Evolutionary conservation across 1,284 basidiomycete genomes (phyloP).

Genomic region (Apiotrichum gamsii): DNA sequence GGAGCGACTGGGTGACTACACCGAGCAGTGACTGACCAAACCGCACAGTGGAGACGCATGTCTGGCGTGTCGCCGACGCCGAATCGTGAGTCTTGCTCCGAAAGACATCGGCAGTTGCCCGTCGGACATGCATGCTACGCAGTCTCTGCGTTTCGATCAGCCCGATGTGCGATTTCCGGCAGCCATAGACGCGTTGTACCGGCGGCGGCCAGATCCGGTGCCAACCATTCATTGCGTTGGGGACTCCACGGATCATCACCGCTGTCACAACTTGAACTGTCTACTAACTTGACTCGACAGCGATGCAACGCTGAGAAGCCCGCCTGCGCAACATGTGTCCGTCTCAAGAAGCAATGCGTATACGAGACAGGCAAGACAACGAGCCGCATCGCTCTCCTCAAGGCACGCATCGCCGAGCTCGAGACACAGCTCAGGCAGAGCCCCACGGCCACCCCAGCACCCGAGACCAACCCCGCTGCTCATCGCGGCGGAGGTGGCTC

Average conservation of each 20-base stretch:
- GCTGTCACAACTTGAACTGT: no score
- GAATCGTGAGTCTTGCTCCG: constrained; percentile 19
- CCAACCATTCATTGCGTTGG: background rate
- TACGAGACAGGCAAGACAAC: constrained; percentile 26
- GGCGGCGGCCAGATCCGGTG: background rate
- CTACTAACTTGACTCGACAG: constrained; percentile 7
- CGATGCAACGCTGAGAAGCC: constrained; percentile 29
- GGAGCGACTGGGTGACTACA: no score
- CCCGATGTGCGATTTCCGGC: no score
- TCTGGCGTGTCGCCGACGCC: constrained; percentile 25
- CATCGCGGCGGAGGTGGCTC: background rate
- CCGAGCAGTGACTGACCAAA: background rate
- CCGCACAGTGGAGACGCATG: constrained; percentile 25
- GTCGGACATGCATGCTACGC: background rate
- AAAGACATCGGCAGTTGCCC: background rate
- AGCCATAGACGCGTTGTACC: background rate
- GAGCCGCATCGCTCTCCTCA: constrained; percentile 24
- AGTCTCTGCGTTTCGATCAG: no score
- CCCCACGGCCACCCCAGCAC: background rate
- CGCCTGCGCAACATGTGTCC: constrained; percentile 23
- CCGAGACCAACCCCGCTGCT: background rate
- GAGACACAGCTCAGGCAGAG: constrained; percentile 11
- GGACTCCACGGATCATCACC: no score
- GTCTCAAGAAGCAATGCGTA: constrained; percentile 24
- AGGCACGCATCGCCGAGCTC: constrained; percentile 22